phyloP scores from a whole-genome alignment of 2,329 filamentous ascomycete species.

The Periglandula ipomoeae region DNA sequence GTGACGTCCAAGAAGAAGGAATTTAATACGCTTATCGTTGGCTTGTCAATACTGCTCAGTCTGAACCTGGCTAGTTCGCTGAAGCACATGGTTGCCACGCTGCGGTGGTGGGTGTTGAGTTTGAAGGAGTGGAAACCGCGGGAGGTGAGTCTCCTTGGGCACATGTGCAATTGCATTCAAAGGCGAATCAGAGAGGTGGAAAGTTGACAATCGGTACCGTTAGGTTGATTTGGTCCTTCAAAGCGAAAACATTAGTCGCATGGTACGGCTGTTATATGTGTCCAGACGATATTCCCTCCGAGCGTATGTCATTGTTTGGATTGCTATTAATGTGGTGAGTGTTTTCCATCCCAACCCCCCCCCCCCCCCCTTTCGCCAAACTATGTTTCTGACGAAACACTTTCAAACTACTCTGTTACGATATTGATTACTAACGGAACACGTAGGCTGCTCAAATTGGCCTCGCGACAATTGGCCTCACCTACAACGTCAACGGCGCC shows the following conservation, averaged over 20 bases:
- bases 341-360: no score
- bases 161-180: no score
- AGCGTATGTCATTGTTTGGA: constrained; percentile 14
- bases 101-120: constrained; percentile 37
- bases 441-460: constrained; percentile 30
- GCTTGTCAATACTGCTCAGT: constrained; percentile 31
- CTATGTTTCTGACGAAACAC: no score
- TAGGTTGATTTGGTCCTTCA: constrained; percentile 15
- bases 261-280: constrained; percentile 13
- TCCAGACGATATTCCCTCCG: constrained; percentile 12
- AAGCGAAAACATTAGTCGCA: constrained; percentile 16
- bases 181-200: not conserved
- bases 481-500: constrained; percentile 32
- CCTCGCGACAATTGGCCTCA: constrained; percentile 32
- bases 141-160: constrained; percentile 23
- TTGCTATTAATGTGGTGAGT: constrained; percentile 16
- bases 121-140: constrained; percentile 24
- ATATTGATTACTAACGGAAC: not conserved
- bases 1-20: constrained; percentile 25
- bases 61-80: constrained; percentile 33
- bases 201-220: not conserved
- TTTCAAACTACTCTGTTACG: not conserved
- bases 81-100: constrained; percentile 32
- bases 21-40: constrained; percentile 36
- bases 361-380: not conserved